Evolutionary conservation across 805 yeast genomes (phyloP).

Genomic region (Yamadazyma nakazawae): DNA sequence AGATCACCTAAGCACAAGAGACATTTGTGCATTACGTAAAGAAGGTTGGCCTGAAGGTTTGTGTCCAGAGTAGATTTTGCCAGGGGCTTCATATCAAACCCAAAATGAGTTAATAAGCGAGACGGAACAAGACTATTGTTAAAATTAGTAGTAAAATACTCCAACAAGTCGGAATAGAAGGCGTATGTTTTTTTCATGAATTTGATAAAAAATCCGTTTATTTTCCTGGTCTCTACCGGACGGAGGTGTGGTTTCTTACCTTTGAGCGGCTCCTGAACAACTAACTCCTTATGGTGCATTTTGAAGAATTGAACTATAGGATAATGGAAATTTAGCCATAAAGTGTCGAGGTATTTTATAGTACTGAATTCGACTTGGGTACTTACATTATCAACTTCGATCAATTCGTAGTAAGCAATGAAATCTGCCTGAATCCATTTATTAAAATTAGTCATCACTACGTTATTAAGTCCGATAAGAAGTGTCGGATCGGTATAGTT

Average conservation of each 20-base stretch:
- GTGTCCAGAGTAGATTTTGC: not conserved
- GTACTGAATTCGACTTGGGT: conserved; percentile 34
- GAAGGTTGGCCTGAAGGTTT: conserved; percentile 23
- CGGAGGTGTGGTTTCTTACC: conserved; percentile 22
- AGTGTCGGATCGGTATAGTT: conserved; percentile 39
- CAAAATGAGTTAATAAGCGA: conserved; percentile 27
- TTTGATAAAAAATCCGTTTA: conserved; percentile 51
- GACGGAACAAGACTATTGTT: conserved; percentile 34
- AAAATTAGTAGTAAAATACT: conserved; percentile 35
- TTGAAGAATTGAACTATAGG: conserved; percentile 62
- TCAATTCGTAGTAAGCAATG: conserved; percentile 23
- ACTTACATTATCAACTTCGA: conserved; percentile 9
- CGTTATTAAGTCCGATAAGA: conserved; percentile 46
- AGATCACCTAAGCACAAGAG: conserved; percentile 55
- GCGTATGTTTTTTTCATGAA: conserved; percentile 44
- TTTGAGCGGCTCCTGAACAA: not conserved
- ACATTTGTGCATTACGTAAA: conserved; percentile 48
- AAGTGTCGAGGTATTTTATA: conserved; percentile 35
- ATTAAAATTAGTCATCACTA: conserved; percentile 46
- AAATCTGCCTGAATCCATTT: conserved; percentile 38
- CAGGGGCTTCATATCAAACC: conserved; percentile 15
- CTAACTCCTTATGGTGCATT: conserved; percentile 24
- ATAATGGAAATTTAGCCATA: conserved; percentile 63
- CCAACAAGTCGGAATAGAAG: conserved; percentile 46
- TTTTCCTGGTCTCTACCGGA: conserved; percentile 55